Percentiles rank a stretch among this genome's conserved stretches.
These are phyloP conservation scores for Agrostemma githago DNA, from an alignment of 148 eudicot genomes.

Conservation along the genomic window DNA sequence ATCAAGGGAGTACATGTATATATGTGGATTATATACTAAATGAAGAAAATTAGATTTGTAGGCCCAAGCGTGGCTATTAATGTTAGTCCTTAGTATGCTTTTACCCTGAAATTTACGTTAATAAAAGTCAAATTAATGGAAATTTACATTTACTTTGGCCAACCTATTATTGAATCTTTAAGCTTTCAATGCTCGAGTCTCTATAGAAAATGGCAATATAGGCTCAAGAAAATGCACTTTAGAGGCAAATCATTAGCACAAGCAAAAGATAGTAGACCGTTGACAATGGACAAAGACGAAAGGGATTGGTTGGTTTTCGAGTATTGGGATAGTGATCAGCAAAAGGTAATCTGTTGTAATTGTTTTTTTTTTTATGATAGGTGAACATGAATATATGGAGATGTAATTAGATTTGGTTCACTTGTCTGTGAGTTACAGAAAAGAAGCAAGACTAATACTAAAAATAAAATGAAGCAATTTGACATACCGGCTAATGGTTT, in stretches of 20 bases:
- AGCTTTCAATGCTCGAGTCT: neutral
- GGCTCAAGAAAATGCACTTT: neutral
- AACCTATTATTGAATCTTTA: neutral
- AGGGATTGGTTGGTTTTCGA: neutral
- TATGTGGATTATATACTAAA: no score
- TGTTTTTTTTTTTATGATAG: no score
- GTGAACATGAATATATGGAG: neutral
- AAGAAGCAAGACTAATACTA: neutral
- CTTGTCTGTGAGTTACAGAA: neutral
- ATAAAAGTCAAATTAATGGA: no score
- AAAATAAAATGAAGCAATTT: no score
- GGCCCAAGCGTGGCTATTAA: no score
- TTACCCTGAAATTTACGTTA: no score
- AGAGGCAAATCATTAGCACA: neutral
- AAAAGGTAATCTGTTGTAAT: neutral
- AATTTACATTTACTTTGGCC: no score
- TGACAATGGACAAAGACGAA: neutral
- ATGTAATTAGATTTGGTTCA: neutral
- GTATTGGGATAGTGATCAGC: neutral
- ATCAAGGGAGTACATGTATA: no score
- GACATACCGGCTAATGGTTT: no score
- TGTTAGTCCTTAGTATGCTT: no score
- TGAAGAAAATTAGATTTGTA: no score
- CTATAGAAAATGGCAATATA: neutral
- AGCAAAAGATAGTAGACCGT: neutral